These are phyloP conservation scores for Olyra latifolia DNA, from an alignment of 176 grass and related monocot species.

Conservation along the genomic window DNA sequence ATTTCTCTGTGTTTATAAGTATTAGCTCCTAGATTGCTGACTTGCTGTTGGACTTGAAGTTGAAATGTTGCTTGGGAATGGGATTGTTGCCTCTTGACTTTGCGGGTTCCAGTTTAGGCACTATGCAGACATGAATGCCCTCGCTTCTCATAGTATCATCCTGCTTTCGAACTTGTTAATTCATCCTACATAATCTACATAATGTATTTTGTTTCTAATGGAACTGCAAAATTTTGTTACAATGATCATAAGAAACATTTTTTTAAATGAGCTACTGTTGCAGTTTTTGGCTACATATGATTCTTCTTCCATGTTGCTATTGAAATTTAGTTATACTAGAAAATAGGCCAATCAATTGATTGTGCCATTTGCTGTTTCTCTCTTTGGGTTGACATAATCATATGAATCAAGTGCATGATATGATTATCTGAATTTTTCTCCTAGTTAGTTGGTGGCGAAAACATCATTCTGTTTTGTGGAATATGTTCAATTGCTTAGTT, in stretches of 20 bases:
- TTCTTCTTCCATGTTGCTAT: not conserved
- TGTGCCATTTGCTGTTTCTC: not conserved
- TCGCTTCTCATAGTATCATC: not conserved
- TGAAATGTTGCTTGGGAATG: not conserved
- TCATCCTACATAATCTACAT: not conserved
- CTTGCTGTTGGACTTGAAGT: not conserved
- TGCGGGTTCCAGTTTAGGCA: not conserved
- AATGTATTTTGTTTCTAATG: not conserved
- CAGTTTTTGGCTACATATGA: not conserved
- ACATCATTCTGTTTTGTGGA: not conserved
- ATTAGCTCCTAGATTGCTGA: not conserved
- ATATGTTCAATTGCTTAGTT: not conserved
- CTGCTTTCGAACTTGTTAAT: not conserved
- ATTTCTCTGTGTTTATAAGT: not conserved
- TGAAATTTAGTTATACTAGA: not conserved
- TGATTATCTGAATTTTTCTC: not conserved
- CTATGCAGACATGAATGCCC: not conserved
- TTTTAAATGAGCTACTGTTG: not conserved
- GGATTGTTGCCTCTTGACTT: not conserved
- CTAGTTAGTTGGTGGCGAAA: not conserved
- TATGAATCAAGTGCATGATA: not conserved
- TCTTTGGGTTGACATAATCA: slow-evolving; percentile 2
- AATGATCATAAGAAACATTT: not conserved
- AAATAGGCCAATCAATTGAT: not conserved
- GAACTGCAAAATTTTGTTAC: not conserved